phyloP scores from a whole-genome alignment of 257 asterid species.

The Jaltomata sinuosa region DNA sequence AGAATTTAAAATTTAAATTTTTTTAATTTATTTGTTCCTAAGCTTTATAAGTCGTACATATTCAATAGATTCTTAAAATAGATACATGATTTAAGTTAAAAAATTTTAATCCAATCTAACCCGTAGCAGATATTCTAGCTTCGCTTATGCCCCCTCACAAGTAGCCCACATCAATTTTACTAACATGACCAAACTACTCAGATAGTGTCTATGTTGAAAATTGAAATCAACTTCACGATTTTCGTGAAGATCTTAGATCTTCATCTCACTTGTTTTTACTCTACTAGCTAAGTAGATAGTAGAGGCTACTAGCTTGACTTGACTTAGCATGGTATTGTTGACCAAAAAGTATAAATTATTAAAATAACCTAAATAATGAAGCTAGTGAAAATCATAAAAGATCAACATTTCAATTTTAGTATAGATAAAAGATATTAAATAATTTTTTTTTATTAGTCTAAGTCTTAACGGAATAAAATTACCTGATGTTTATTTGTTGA shows the following conservation, averaged over 20 bases:
- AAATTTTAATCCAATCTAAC: no score
- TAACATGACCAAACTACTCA: not conserved
- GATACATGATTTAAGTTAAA: no score
- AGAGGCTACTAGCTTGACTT: conserved; percentile 1
- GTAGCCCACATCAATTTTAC: not conserved
- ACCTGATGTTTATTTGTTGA: not conserved
- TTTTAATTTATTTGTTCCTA: no score
- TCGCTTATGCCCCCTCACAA: not conserved
- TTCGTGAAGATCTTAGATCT: not conserved
- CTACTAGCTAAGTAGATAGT: not conserved
- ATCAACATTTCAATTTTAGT: no score
- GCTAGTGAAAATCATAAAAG: not conserved
- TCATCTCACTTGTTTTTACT: not conserved
- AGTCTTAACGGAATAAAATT: not conserved
- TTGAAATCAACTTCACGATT: not conserved
- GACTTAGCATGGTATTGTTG: conserved; percentile 25
- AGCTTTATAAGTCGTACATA: no score
- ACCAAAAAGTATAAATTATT: not conserved
- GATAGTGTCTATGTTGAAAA: not conserved
- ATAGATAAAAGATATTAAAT: not conserved
- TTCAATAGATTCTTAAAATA: no score
- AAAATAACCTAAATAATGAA: not conserved
- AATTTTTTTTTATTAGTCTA: no score
- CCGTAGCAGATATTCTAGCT: no score
- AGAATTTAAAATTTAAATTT: not conserved